Percentiles rank a stretch among this genome's conserved stretches.
These are phyloP conservation scores for Beverwykella pulmonaria DNA, from an alignment of 495 filamentous ascomycete species.

Conservation along the genomic window DNA sequence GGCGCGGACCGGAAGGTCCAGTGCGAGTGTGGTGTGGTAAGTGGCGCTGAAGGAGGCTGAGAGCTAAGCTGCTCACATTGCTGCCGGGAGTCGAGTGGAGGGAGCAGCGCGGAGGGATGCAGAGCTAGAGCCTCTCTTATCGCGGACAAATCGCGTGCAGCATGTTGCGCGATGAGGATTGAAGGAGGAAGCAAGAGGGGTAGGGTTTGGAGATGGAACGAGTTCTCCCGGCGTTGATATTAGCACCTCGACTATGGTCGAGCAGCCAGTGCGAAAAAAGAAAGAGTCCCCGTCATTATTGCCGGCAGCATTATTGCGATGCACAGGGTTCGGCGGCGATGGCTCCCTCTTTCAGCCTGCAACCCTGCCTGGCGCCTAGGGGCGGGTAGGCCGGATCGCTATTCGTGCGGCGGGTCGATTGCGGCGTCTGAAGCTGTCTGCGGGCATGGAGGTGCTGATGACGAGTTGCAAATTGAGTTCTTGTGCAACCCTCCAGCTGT, in stretches of 20 bases:
- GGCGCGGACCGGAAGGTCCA: background rate
- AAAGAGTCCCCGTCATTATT: background rate
- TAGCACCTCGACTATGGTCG: slow-evolving; percentile 3
- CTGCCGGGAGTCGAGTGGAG: background rate
- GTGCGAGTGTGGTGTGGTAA: background rate
- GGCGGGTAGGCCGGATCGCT: background rate
- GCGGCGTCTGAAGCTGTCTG: slow-evolving; percentile 1
- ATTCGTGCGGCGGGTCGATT: background rate
- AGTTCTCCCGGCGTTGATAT: slow-evolving; percentile 4
- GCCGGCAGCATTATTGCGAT: slow-evolving; percentile 13
- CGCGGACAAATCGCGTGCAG: slow-evolving; percentile 6
- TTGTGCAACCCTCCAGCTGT: slow-evolving; percentile 9
- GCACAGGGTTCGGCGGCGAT: background rate
- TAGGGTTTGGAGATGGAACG: background rate
- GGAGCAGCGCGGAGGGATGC: no score
- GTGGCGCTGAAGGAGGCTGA: slow-evolving; percentile 12
- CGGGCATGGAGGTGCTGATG: background rate
- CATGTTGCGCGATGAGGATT: background rate
- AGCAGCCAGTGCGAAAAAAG: slow-evolving; percentile 12
- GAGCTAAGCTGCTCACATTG: slow-evolving; percentile 14
- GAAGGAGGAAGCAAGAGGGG: slow-evolving; percentile 8
- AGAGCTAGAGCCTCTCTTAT: slow-evolving; percentile 11
- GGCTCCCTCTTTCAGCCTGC: slow-evolving; percentile 8
- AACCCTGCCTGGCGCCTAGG: background rate
- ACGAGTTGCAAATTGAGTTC: background rate